phyloP scores from a whole-genome alignment of 116 monocot species.

The Dioscorea cayenensis region DNA sequence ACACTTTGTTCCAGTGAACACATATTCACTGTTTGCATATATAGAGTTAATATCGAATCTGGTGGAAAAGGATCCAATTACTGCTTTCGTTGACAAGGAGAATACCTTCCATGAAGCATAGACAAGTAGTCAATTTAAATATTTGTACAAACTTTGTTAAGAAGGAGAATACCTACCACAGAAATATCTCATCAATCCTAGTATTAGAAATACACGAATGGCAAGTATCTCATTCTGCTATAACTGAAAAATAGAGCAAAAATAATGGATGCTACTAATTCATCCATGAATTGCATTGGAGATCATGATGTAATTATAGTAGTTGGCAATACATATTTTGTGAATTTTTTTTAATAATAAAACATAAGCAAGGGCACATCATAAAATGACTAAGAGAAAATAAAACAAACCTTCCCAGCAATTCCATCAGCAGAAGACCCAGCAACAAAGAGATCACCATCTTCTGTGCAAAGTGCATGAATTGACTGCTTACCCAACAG shows the following conservation, averaged over 20 bases:
- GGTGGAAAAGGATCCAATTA: slow-evolving; percentile 33
- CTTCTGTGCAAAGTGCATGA: slow-evolving; percentile 27
- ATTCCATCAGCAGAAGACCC: slow-evolving; percentile 47
- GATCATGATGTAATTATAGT: too few relatives aligned
- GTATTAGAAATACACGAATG: too few relatives aligned
- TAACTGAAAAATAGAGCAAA: too few relatives aligned
- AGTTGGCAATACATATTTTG: too few relatives aligned
- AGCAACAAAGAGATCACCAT: slow-evolving; percentile 37
- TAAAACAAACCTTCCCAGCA: slow-evolving; percentile 43
- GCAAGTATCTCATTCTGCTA: too few relatives aligned
- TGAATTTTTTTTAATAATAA: neutral
- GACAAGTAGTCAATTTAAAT: neutral
- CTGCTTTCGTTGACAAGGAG: slow-evolving; percentile 27
- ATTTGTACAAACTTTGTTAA: slow-evolving; percentile 5
- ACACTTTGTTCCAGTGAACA: slow-evolving; percentile 41
- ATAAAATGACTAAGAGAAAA: neutral
- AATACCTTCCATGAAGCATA: slow-evolving; percentile 29
- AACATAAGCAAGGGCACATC: neutral
- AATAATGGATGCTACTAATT: too few relatives aligned
- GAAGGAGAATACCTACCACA: slow-evolving; percentile 37
- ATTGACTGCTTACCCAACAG: slow-evolving; percentile 38
- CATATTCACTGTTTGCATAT: slow-evolving; percentile 20
- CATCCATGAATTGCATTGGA: too few relatives aligned
- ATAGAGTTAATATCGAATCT: slow-evolving; percentile 34
- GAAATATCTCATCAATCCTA: neutral